phyloP scores from a whole-genome alignment of 768 basidiomycete species.

The Mycena crocata region DNA sequence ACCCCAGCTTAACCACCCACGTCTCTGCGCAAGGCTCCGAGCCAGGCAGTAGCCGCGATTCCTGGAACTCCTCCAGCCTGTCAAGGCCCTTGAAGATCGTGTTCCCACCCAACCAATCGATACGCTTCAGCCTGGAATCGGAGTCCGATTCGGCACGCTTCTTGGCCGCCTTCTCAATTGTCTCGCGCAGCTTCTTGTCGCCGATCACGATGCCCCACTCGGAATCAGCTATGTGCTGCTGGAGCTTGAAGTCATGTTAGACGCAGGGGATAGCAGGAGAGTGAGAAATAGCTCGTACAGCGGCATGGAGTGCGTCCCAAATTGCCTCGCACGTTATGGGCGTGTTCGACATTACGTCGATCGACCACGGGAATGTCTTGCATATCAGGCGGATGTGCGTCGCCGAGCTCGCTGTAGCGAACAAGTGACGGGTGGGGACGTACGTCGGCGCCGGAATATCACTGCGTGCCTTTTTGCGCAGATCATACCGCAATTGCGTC shows the following conservation, averaged over 20 bases:
- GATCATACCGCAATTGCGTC: constrained; percentile 62
- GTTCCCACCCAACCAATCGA: constrained; percentile 72
- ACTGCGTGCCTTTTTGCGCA: constrained; percentile 54
- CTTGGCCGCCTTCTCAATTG: constrained; percentile 63
- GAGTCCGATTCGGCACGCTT: constrained; percentile 54
- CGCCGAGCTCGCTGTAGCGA: constrained; percentile 51
- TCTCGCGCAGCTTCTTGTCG: constrained; percentile 56
- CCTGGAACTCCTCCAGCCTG: constrained; percentile 67
- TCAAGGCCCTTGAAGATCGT: constrained; percentile 74
- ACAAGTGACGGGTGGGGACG: constrained; percentile 48
- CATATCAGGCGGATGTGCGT: constrained; percentile 66
- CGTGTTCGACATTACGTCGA: constrained; percentile 60
- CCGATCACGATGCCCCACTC: constrained; percentile 71
- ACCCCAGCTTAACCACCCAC: constrained; percentile 66
- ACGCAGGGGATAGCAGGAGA: neutral
- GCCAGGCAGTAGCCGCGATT: constrained; percentile 62
- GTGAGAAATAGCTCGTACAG: constrained; percentile 14
- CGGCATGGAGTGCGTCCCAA: constrained; percentile 64
- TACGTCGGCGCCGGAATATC: constrained; percentile 58
- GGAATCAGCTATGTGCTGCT: constrained; percentile 68
- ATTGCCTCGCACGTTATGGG: constrained; percentile 63
- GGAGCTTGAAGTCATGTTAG: constrained; percentile 44
- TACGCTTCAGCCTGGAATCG: constrained; percentile 58
- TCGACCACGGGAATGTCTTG: constrained; percentile 73
- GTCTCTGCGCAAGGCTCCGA: constrained; percentile 58